phyloP scores from a whole-genome alignment of 768 basidiomycete species.

The Chalciporus pseudorubinellus region DNA sequence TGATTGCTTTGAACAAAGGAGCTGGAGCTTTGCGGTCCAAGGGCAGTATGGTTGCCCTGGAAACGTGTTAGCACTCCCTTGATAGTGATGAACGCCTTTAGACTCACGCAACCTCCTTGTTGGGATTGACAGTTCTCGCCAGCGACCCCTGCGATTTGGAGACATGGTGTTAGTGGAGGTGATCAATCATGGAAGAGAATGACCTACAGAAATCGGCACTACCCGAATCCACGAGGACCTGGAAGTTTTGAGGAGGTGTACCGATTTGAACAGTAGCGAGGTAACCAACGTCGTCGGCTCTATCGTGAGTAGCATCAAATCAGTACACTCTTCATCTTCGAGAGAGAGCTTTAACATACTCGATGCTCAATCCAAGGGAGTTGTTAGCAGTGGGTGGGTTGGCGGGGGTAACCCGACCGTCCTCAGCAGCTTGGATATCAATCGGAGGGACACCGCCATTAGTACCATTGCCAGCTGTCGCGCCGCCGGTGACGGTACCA shows the following conservation, averaged over 20 bases:
- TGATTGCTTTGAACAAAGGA: slow-evolving; percentile 53
- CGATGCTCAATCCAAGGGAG: slow-evolving; percentile 68
- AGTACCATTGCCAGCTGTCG: slow-evolving; percentile 17
- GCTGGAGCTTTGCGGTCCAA: slow-evolving; percentile 60
- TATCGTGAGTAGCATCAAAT: slow-evolving; percentile 15
- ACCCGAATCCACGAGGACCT: slow-evolving; percentile 68
- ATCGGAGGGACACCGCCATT: slow-evolving; percentile 34
- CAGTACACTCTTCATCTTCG: neutral
- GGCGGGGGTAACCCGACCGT: slow-evolving; percentile 42
- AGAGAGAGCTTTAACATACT: slow-evolving; percentile 40
- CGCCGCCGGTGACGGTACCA: slow-evolving; percentile 6
- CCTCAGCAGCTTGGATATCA: slow-evolving; percentile 35
- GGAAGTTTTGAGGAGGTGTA: slow-evolving; percentile 57
- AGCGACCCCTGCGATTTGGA: slow-evolving; percentile 42
- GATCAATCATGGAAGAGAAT: neutral
- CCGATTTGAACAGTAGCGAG: slow-evolving; percentile 61
- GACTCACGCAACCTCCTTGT: slow-evolving; percentile 41
- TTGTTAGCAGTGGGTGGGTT: slow-evolving; percentile 42
- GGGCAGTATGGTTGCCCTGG: slow-evolving; percentile 63
- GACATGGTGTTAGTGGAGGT: neutral
- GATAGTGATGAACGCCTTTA: neutral
- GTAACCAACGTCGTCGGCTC: slow-evolving; percentile 55
- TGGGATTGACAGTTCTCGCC: slow-evolving; percentile 49
- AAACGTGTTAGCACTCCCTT: slow-evolving; percentile 19
- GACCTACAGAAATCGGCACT: slow-evolving; percentile 57